These are phyloP conservation scores for Durusdinium trenchii DNA, from an alignment of 73 alveolate species.

Conservation along the genomic window DNA sequence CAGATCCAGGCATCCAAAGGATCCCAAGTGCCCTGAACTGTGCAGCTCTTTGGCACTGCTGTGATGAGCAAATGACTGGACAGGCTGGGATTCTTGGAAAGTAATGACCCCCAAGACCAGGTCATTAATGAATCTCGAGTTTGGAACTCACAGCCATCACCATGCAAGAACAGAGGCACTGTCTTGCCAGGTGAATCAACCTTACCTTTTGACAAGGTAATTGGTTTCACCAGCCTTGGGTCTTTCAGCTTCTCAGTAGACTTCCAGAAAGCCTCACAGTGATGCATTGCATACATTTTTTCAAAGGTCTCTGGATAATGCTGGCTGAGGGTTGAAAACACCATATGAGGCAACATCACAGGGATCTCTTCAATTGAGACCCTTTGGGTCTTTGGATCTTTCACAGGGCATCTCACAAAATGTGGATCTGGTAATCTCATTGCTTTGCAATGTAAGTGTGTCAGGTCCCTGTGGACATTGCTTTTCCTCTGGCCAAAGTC, in stretches of 20 bases:
- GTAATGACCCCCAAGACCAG: conserved; percentile 35
- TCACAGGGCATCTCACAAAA: neutral
- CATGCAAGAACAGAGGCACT: conserved; percentile 4
- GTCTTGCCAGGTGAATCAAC: neutral
- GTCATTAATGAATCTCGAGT: neutral
- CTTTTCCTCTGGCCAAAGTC: neutral
- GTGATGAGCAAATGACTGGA: neutral
- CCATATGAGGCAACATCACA: neutral
- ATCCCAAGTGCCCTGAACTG: neutral
- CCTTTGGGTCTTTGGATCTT: conserved; percentile 22
- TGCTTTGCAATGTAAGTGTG: neutral
- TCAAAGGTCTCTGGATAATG: neutral
- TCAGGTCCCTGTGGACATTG: neutral
- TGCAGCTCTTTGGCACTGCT: conserved; percentile 24
- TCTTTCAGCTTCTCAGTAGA: neutral
- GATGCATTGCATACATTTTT: neutral
- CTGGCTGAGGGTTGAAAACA: neutral
- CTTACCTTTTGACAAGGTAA: neutral
- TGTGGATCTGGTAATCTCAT: neutral
- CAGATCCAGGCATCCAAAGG: too few species aligned
- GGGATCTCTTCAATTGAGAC: neutral
- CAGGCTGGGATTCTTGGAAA: conserved; percentile 28
- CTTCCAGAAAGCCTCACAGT: neutral
- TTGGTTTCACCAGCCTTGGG: conserved; percentile 17
- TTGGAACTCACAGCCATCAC: conserved; percentile 16